Conservation (phyloP, 176 grass and related monocot genomes). For the Triticum timopheevii region DNA sequence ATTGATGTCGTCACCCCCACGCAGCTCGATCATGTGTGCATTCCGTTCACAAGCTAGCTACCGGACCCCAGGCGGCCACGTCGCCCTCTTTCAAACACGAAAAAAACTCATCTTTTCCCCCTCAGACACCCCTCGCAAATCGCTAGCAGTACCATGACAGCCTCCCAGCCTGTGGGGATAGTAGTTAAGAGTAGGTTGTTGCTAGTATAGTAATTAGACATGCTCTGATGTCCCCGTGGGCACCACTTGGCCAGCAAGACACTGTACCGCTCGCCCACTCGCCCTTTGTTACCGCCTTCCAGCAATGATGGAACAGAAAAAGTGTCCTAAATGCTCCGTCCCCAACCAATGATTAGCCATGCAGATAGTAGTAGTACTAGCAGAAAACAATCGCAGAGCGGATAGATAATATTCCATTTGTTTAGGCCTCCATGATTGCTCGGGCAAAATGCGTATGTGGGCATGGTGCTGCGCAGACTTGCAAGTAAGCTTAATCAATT, state of each 20-base stretch:
- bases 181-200: too few relatives aligned
- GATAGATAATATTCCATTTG: neutral
- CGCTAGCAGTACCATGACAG: neutral
- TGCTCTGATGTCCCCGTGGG: neutral
- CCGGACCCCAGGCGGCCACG: neutral
- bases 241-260: neutral
- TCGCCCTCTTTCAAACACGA: neutral
- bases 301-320: neutral
- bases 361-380: neutral
- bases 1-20: neutral
- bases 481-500: neutral
- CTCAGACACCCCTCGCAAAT: neutral
- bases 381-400: neutral
- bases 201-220: too few relatives aligned
- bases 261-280: neutral
- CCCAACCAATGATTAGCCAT: neutral
- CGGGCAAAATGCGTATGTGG: neutral
- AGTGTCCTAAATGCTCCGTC: neutral
- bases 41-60: neutral
- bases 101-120: neutral
- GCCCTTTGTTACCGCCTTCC: neutral
- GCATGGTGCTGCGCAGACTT: neutral
- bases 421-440: neutral
- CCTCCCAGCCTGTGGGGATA: neutral
- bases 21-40: neutral